Evolutionary conservation across 768 basidiomycete species (phyloP).

Genomic region (Kwoniella sp.): DNA sequence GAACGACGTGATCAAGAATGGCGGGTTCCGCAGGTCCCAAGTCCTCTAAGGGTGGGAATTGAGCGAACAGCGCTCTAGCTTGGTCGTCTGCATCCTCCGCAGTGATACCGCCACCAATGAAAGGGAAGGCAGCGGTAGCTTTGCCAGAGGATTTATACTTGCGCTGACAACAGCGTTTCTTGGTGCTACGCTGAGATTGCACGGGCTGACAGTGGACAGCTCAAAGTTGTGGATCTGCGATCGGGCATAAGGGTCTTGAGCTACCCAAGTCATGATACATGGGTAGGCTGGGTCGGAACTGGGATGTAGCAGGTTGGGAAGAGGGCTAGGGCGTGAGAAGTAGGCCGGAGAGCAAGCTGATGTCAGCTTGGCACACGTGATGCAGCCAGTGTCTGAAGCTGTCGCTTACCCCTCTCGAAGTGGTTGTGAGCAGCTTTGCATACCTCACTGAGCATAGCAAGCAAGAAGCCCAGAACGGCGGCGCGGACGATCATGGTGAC

Average conservation of each 20-base stretch:
- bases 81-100: conserved; percentile 66
- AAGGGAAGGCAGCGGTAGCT: background rate
- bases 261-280: conserved; percentile 34
- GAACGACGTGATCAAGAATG: background rate
- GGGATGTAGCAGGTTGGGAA: conserved; percentile 34
- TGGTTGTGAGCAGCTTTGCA: too few relatives aligned
- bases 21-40: background rate
- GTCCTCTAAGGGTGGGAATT: conserved; percentile 41
- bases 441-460: too few relatives aligned
- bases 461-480: too few relatives aligned
- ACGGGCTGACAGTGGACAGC: conserved; percentile 26
- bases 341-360: background rate
- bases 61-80: conserved; percentile 38
- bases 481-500: too few relatives aligned
- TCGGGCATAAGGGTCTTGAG: conserved; percentile 31
- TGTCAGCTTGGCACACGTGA: too few relatives aligned
- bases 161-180: background rate
- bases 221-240: conserved; percentile 28
- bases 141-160: too few relatives aligned
- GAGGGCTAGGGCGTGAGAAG: conserved; percentile 17
- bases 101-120: conserved; percentile 9
- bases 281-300: conserved; percentile 22
- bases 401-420: too few relatives aligned
- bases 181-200: conserved; percentile 27
- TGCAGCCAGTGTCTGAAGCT: too few relatives aligned